phyloP scores from a whole-genome alignment of 1,139 yeast species.

The Diutina mesorugosa region DNA sequence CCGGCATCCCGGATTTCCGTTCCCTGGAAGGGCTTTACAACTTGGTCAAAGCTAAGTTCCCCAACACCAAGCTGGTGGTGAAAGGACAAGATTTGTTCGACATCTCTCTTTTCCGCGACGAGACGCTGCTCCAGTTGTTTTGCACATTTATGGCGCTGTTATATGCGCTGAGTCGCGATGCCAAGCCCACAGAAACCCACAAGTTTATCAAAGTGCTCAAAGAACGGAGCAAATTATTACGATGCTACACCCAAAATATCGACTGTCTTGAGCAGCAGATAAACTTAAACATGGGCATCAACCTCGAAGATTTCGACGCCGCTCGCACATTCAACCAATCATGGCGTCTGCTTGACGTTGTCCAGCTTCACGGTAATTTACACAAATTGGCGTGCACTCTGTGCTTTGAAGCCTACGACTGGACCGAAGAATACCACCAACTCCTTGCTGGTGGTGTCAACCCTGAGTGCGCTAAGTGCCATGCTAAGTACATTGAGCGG shows the following conservation, averaged over 20 bases:
- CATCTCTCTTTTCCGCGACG: conserved; percentile 46
- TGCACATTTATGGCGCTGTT: conserved; percentile 73
- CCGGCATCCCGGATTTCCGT: conserved; percentile 93
- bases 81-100: conserved; percentile 89
- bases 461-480: conserved; percentile 55
- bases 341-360: conserved; percentile 63
- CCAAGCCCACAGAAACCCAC: conserved; percentile 79
- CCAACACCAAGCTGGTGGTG: conserved; percentile 34
- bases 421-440: conserved; percentile 23
- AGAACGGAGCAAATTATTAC: conserved; percentile 51
- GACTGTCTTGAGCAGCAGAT: conserved; percentile 24
- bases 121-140: conserved; percentile 49
- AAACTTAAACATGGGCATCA: conserved; percentile 32
- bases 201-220: conserved; percentile 55
- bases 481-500: conserved; percentile 37
- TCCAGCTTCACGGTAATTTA: conserved; percentile 85
- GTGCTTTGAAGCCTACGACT: conserved; percentile 46
- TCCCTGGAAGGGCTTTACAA: conserved; percentile 76
- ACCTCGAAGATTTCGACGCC: conserved; percentile 17
- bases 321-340: conserved; percentile 17
- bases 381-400: conserved; percentile 61
- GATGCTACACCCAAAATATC: conserved; percentile 80
- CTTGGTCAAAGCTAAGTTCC: conserved; percentile 51
- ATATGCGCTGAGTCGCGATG: conserved; percentile 46
- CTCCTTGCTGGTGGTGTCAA: conserved; percentile 36